Base-by-base conservation (phyloP, 345 rosid species). In the Anastatica hierochuntica region DNA sequence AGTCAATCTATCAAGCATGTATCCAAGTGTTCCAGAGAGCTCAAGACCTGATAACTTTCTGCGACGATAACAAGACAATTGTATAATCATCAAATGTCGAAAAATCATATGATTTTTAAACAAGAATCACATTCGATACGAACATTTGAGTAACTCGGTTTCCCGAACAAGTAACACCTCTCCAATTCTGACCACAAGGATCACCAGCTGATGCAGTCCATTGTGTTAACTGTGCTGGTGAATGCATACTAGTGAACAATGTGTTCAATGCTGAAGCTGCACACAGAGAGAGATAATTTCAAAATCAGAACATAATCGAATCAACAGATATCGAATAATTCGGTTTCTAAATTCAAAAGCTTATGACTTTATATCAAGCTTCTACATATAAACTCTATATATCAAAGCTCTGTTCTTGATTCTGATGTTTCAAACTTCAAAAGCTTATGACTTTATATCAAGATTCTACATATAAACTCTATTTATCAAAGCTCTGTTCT, bases 151-250 rank as follows among this genome's bases (percentile, higher is more conserved):
- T 85, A 50, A 92, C 88, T 14, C 80, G 74, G 19, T 79, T 66
- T 64, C 74, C 79, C 0, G 86, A 78, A 72, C 98, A 92, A 63
- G 72, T 70, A 10, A 92, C 69, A 27, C 98, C 98, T 77, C 77
- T 88, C 98, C 98, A 92, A 4, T 80, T 74, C 65, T 85, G 86
- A 17, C 81, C 95, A 51, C 98, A 92, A 14, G 98, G 98, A 68
- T 92, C 95, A 42, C 74, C 79, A 15, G 90, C 82, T 49, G 57
- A 78, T 54, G 75, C 34, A 11, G 66, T 80, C 98, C 98, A 92
- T 29, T 76, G 73, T 17, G 81, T 71, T 53, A 92, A 74, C 78
- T 78, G 88, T 26, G 59, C 17, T 23, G 85, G 87, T 13, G 75
- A 71, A 71, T 73, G 63, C 69, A 92, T 76, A 68, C 74, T 73